These are phyloP conservation scores for Ceratocystis colombiana DNA, from an alignment of 2,329 filamentous ascomycete genomes.

Conservation along the genomic window DNA sequence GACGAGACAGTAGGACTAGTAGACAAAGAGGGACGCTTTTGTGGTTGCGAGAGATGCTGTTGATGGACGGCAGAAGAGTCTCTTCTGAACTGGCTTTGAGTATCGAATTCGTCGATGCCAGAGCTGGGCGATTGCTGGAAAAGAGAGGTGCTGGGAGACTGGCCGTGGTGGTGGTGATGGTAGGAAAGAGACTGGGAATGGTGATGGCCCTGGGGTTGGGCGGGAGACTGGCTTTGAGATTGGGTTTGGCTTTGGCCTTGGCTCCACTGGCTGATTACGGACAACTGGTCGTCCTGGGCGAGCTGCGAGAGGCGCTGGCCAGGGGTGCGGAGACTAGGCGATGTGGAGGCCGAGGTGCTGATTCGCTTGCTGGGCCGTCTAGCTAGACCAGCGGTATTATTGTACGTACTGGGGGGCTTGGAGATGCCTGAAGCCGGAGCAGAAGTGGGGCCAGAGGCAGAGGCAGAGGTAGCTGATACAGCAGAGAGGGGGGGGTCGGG, in stretches of 20 bases:
- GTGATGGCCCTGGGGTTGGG: conserved; percentile 33
- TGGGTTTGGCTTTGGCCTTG: background rate
- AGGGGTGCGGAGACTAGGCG: conserved; percentile 26
- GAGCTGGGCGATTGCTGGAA: conserved; percentile 30
- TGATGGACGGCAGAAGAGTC: conserved; percentile 26
- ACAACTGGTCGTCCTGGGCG: conserved; percentile 25
- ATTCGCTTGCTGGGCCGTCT: conserved; percentile 50
- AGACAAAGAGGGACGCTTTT: conserved; percentile 31
- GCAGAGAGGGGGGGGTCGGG: conserved; percentile 3
- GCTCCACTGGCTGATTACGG: conserved; percentile 24
- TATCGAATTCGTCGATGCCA: conserved; percentile 36
- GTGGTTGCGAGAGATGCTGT: conserved; percentile 32
- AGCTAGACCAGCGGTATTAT: conserved; percentile 41
- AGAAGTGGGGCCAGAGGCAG: background rate
- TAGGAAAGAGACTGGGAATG: conserved; percentile 34
- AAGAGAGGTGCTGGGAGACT: conserved; percentile 12
- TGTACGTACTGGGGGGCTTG: conserved; percentile 33
- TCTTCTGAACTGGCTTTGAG: conserved; percentile 27
- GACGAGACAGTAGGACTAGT: conserved; percentile 13
- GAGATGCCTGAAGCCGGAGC: background rate
- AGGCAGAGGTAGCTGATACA: background rate
- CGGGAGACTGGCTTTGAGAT: background rate
- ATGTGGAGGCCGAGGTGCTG: conserved; percentile 38
- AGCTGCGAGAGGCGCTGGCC: conserved; percentile 22
- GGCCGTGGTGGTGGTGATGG: conserved; percentile 26